Evolutionary conservation across 257 asterid genomes (phyloP), one percentile per base, ranked within the genome.

Genomic region (Gentiana dahurica): DNA sequence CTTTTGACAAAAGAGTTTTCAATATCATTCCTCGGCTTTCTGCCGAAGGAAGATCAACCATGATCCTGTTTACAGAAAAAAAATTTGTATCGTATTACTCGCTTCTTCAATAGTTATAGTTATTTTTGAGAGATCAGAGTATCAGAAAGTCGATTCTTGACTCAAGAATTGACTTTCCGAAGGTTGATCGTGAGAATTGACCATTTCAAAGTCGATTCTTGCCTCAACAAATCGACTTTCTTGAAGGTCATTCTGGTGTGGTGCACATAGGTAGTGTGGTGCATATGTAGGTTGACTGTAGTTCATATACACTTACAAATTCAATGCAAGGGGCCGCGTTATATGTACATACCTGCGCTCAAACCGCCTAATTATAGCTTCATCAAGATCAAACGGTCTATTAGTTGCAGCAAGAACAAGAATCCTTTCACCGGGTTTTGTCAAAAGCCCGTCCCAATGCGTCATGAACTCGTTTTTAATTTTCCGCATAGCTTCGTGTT

Each of bases 361-460:
- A 39, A 92, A 92, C 71, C 99, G 89, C 73, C 97, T 71, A 59
- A 92, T 88, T 64, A 92, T 92, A 48, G 99, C 99, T 76, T 92
- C 99, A 63, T 92, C 99, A n/a, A 92, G 99, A 65, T 92, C 99
- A 53, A 92, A 92, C 13, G 99, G 99, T 68, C 97, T 65, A 61
- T 92, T 92, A 36, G 99, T 92, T 53, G 99, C 99, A 6, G 97
- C 99, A 66, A 92, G 97, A 68, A 92, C 99, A 58, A 92, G 95
- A 77, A 92, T 92, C 24, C 95, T 73, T 65, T 88, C 94, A 6
- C 97, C 97, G 1, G 99, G 74, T 65, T 89, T 92, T 2, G 97
- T 81, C 61, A 92, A 67, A 8, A 92, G 77, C 33, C 99, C 99
- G 58, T 92, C 99, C 99, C 99, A 92, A 61, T 81, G 94, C 9